Base-by-base conservation (phyloP, 345 rosid species). In the Aegle marmelos region DNA sequence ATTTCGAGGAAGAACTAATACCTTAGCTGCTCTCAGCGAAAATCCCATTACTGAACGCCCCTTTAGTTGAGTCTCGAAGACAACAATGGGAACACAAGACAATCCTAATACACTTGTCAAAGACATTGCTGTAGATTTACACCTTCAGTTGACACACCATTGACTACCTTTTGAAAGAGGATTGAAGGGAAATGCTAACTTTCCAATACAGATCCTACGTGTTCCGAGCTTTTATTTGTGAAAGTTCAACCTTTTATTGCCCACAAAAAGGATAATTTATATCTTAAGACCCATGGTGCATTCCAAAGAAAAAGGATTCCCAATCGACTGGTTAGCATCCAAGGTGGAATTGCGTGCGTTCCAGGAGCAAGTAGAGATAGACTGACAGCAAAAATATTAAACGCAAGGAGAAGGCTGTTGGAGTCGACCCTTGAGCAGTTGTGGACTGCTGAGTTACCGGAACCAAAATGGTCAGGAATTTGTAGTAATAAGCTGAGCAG, bases 171-270 rank as follows among this genome's bases (percentile, higher is more conserved):
- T 70, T 50, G 9, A 82, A 25, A 1, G 16, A 16, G 57, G 37
- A 71, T 39, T 28, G 54, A 76, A 39, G 24, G 28, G 72, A 50
- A 69, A 68, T 70, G 81, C 19, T 2, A n/a, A 24, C 82, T 81
- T 81, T 79, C 82, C 86, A 83, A 57, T 59, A n/a, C 36, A 39
- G 65, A 58, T n/a, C 71, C 72, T 68, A 73, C 81, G 82, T 33
- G 78, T 64, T 72, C 36, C 77, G 0, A 30, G 31, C 70, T 70
- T 53, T 67, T 34, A 34, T 30, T 33, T 21, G 69, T 73, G 30
- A 25, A 22, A 22, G 21, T 27, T 21, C 54, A n/a, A 16, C 30
- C 17, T 75, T 78, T 7, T 19, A 24, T 41, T 7, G 0, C 21
- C 22, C 27, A 10, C 19, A 4, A 58, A 54, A 19, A 50, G 75